Evolutionary conservation across 2,329 filamentous ascomycete genomes (phyloP).

Genomic region (Thielaviopsis punctulata): DNA sequence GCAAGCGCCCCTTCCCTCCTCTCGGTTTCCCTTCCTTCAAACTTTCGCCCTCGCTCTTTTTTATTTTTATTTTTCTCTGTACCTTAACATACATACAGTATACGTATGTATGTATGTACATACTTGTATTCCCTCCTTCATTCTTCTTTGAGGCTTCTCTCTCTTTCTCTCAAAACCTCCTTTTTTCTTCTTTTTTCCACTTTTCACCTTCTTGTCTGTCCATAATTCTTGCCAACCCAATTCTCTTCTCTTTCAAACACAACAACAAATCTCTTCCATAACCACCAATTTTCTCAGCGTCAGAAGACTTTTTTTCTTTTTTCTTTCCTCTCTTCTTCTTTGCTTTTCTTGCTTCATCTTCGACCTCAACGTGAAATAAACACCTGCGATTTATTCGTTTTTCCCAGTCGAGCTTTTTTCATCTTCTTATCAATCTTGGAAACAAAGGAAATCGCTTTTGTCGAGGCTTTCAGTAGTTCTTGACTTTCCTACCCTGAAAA

Average conservation of each 20-base stretch:
- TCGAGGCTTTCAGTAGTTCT: slow-evolving; percentile 12
- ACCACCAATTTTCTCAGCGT: neutral
- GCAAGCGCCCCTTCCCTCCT: neutral
- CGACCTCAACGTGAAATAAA: slow-evolving; percentile 3
- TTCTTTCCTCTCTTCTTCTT: neutral
- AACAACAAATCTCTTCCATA: neutral
- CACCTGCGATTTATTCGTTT: neutral
- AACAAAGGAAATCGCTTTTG: neutral
- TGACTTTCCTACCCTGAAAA: slow-evolving; percentile 5
- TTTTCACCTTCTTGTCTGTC: slow-evolving; percentile 2
- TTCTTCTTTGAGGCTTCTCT: slow-evolving; percentile 9
- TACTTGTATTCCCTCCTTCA: slow-evolving; percentile 5
- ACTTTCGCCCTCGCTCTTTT: neutral
- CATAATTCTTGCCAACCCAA: neutral
- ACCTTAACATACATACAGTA: neutral
- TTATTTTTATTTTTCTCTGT: neutral
- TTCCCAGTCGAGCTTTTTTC: neutral
- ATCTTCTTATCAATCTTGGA: neutral
- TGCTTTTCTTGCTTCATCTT: slow-evolving; percentile 4
- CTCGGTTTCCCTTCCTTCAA: slow-evolving; percentile 6
- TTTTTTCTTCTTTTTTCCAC: slow-evolving; percentile 7
- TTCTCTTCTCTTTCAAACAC: neutral
- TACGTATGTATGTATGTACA: neutral
- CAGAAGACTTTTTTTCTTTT: neutral
- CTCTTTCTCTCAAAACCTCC: slow-evolving; percentile 12